Evolutionary conservation across 176 grass and related monocot genomes (phyloP).

Genomic region (Oryza brachyantha): DNA sequence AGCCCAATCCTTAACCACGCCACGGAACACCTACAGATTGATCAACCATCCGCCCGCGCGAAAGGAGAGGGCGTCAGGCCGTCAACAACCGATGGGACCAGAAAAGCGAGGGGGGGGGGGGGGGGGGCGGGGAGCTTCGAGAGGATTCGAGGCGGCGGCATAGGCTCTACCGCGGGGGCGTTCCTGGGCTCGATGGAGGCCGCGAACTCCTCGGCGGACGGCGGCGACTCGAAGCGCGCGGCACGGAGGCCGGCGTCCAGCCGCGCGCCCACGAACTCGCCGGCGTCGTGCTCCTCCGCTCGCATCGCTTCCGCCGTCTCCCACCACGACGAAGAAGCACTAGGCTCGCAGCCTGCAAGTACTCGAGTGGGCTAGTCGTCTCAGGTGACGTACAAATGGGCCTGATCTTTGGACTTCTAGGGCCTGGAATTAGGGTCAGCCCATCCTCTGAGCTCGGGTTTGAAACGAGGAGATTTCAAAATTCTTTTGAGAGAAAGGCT

Average conservation of each 20-base stretch:
- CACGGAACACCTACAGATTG: conserved; percentile 56
- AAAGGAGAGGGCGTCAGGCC: too few species aligned
- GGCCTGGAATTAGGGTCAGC: neutral
- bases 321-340: neutral
- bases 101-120: neutral
- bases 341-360: neutral
- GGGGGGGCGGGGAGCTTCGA: neutral
- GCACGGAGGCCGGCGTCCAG: conserved; percentile 39
- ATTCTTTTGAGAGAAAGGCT: neutral
- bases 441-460: neutral
- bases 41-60: neutral
- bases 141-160: neutral
- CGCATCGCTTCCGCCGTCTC: conserved; percentile 13
- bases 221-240: conserved; percentile 28
- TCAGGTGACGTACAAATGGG: neutral
- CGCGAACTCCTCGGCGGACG: conserved; percentile 41
- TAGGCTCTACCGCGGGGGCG: conserved; percentile 48
- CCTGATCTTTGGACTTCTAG: neutral
- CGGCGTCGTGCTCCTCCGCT: conserved; percentile 20
- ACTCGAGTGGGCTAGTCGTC: neutral
- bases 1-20: conserved; percentile 47
- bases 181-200: conserved; percentile 44
- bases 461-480: neutral
- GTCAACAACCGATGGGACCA: conserved; percentile 8
- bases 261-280: conserved; percentile 31